Conservation (phyloP, 495 filamentous ascomycete species). For the Niebla homalea region DNA sequence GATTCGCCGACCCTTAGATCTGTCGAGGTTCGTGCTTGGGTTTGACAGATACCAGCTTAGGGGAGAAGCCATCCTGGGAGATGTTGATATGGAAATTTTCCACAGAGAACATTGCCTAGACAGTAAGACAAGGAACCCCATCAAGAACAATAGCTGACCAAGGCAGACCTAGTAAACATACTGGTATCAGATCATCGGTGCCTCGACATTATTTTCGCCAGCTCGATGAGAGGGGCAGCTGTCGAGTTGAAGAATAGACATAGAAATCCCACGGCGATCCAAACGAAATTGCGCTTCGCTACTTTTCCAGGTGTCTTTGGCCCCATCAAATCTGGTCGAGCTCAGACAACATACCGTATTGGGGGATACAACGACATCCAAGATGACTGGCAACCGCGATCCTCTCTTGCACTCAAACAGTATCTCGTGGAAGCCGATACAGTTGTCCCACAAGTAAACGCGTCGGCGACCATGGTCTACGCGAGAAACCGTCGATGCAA, state of each 20-base stretch:
- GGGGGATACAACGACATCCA: too few species aligned
- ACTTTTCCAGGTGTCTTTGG: neutral
- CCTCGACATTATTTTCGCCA: neutral
- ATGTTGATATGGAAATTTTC: neutral
- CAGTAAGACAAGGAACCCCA: neutral
- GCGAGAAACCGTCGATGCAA: too few species aligned
- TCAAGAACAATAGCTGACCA: neutral
- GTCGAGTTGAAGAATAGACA: neutral
- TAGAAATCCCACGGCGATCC: neutral
- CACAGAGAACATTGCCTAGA: neutral
- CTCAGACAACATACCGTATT: too few species aligned
- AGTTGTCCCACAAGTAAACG: too few species aligned
- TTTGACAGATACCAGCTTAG: neutral
- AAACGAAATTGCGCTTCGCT: neutral
- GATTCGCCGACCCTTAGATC: too few species aligned
- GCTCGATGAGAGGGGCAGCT: neutral
- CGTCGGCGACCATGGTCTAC: too few species aligned
- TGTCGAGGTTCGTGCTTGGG: neutral
- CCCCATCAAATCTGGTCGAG: too few species aligned
- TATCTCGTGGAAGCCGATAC: too few species aligned
- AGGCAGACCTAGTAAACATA: neutral
- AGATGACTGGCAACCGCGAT: too few species aligned
- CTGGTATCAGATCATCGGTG: neutral
- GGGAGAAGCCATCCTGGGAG: neutral
- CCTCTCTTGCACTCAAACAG: too few species aligned